phyloP scores from a whole-genome alignment of 2,329 filamentous ascomycete genomes.

The Trichoderma cornu-damae region DNA sequence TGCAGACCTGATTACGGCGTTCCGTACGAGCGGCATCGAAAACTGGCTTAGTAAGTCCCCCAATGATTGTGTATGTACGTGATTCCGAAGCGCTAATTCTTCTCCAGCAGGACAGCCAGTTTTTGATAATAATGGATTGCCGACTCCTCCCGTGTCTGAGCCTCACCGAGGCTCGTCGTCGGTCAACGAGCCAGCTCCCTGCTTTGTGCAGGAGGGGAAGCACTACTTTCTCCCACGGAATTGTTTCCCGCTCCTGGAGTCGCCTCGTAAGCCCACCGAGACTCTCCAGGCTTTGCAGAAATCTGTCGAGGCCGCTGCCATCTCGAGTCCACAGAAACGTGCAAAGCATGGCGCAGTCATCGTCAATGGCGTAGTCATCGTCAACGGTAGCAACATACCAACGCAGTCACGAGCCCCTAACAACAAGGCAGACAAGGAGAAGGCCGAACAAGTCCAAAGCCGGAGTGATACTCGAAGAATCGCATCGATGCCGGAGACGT shows the following conservation, averaged over 20 bases:
- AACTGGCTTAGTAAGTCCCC: constrained; percentile 36
- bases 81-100: constrained; percentile 18
- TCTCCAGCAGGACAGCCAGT: constrained; percentile 29
- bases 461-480: background rate
- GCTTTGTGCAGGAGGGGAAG: constrained; percentile 16
- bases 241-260: background rate
- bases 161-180: constrained; percentile 15
- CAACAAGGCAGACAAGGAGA: background rate
- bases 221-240: constrained; percentile 27
- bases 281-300: constrained; percentile 26
- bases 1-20: constrained; percentile 28
- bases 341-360: constrained; percentile 18
- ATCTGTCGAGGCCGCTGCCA: constrained; percentile 27
- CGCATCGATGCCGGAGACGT: constrained; percentile 7
- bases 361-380: constrained; percentile 23
- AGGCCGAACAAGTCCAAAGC: background rate
- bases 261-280: background rate
- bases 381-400: constrained; percentile 20
- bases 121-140: constrained; percentile 29
- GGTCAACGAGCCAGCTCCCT: constrained; percentile 15
- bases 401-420: background rate
- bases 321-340: background rate
- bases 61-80: background rate
- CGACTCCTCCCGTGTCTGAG: constrained; percentile 24
- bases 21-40: constrained; percentile 26